phyloP scores from a whole-genome alignment of 768 basidiomycete genomes.

The Hypholoma fasciculare region DNA sequence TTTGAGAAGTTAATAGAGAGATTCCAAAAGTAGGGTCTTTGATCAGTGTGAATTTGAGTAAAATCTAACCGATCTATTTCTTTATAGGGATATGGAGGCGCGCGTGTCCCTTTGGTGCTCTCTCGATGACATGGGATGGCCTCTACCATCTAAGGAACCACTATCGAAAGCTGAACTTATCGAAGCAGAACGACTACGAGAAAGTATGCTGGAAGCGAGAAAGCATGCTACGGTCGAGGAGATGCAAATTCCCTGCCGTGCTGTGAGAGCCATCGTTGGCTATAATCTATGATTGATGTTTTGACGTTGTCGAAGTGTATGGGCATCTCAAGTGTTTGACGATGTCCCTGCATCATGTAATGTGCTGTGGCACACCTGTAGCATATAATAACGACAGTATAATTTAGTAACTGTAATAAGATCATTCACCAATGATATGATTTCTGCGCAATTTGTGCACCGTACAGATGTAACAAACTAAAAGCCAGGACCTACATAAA shows the following conservation, averaged over 20 bases:
- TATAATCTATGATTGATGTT: slow-evolving; percentile 39
- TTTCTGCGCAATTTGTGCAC: no score
- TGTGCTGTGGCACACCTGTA: no score
- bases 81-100: slow-evolving; percentile 61
- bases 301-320: neutral
- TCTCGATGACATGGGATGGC: slow-evolving; percentile 57
- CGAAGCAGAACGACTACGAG: slow-evolving; percentile 63
- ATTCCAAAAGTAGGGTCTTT: slow-evolving; percentile 47
- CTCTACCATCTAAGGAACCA: slow-evolving; percentile 58
- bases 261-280: slow-evolving; percentile 62
- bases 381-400: no score
- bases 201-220: slow-evolving; percentile 60
- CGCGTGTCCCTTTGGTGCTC: slow-evolving; percentile 68
- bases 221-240: slow-evolving; percentile 53
- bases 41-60: neutral
- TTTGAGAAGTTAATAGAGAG: slow-evolving; percentile 62
- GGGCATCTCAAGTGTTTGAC: slow-evolving; percentile 3
- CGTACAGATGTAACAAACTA: no score
- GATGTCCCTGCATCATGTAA: no score
- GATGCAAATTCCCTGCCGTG: slow-evolving; percentile 51
- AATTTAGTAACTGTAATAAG: no score
- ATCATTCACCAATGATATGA: no score
- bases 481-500: neutral
- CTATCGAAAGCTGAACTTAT: slow-evolving; percentile 69
- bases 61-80: neutral